phyloP scores from a whole-genome alignment of 306 rosid genomes.

The Cucurbita pepo region DNA sequence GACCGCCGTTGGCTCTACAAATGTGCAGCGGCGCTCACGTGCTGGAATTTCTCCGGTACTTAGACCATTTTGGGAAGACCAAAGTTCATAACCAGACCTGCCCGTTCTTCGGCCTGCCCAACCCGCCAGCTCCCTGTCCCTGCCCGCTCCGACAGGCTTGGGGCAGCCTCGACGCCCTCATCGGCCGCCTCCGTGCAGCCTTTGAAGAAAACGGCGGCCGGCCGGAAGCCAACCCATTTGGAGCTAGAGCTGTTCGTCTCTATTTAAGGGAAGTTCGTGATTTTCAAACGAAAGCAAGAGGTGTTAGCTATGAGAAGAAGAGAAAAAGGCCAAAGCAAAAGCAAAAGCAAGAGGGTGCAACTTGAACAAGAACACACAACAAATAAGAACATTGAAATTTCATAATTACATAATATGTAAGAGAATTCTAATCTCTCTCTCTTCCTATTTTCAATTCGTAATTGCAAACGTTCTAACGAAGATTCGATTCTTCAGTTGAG shows the following conservation, averaged over 20 bases:
- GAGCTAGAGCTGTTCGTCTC: constrained; percentile 48
- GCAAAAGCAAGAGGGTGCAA: background rate
- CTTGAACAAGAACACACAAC: background rate
- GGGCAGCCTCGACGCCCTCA: constrained; percentile 93
- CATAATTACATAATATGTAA: too few species aligned
- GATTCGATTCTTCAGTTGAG: background rate
- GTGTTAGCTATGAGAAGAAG: constrained; percentile 88
- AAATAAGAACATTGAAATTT: too few species aligned
- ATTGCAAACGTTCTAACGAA: background rate
- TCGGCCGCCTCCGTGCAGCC: constrained; percentile 93
- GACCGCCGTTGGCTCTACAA: constrained; percentile 45
- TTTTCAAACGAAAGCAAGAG: constrained; percentile 76
- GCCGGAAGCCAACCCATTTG: constrained; percentile 58
- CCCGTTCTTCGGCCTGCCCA: constrained; percentile 68
- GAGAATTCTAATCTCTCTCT: background rate
- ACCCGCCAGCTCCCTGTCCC: constrained; percentile 84
- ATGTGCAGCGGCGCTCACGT: constrained; percentile 72
- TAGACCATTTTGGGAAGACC: constrained; percentile 90
- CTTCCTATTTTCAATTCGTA: background rate
- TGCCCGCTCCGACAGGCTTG: constrained; percentile 91
- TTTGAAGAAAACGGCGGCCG: constrained; percentile 65
- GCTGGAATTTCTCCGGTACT: constrained; percentile 72
- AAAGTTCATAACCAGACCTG: constrained; percentile 73
- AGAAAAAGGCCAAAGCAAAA: constrained; percentile 58
- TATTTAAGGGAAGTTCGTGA: constrained; percentile 83